Conservation (phyloP, 192 early-diverging fungal genomes). For the Entomortierella parvispora region DNA sequence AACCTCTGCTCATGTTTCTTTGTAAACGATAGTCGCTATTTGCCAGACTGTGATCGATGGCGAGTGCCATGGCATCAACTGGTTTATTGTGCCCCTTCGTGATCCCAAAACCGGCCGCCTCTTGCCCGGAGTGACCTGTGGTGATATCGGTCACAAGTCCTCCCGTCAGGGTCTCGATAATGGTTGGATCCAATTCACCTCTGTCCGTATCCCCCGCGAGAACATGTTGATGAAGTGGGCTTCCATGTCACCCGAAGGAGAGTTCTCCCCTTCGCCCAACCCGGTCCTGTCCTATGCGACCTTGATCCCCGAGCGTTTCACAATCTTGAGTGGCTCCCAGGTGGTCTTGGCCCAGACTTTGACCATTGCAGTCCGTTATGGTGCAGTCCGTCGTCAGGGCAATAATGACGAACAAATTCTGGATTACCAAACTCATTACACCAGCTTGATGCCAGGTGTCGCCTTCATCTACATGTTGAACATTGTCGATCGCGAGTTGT, state of each 20-base stretch:
- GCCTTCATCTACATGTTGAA: slow-evolving; percentile 61
- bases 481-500: slow-evolving; percentile 47
- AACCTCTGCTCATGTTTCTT: background rate
- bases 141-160: slow-evolving; percentile 71
- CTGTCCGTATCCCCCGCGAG: slow-evolving; percentile 63
- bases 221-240: slow-evolving; percentile 72
- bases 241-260: slow-evolving; percentile 60
- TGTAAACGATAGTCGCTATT: slow-evolving; percentile 51
- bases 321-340: slow-evolving; percentile 53
- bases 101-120: slow-evolving; percentile 59
- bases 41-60: slow-evolving; percentile 69
- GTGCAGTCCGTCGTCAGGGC: slow-evolving; percentile 70
- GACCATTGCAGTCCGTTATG: slow-evolving; percentile 69
- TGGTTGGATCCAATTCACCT: slow-evolving; percentile 73
- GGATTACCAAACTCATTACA: slow-evolving; percentile 73
- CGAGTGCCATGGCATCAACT: slow-evolving; percentile 68
- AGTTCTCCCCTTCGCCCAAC: slow-evolving; percentile 62
- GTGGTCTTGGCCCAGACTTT: slow-evolving; percentile 60
- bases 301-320: slow-evolving; percentile 72
- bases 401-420: slow-evolving; percentile 70
- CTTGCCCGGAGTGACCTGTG: slow-evolving; percentile 61
- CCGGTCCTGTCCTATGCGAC: slow-evolving; percentile 68
- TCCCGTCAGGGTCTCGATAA: slow-evolving; percentile 72
- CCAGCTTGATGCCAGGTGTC: slow-evolving; percentile 65
- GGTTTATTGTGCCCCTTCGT: slow-evolving; percentile 74